Conservation (phyloP, 106 monocot species). For the Platanthera zijinensis region DNA sequence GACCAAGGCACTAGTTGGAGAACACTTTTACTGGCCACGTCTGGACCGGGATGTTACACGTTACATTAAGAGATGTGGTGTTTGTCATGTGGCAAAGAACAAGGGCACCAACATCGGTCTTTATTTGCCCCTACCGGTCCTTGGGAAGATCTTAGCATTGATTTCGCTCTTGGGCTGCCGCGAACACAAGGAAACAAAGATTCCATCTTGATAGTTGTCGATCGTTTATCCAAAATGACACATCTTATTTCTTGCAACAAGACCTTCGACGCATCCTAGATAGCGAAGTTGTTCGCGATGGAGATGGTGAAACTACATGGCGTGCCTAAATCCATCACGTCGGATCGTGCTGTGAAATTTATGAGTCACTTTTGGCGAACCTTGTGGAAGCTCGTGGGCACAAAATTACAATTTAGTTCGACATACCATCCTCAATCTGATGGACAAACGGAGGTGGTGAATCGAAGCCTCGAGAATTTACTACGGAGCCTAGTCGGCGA, state of each 20-base stretch:
- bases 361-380: conserved; percentile 9
- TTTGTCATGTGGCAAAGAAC: background rate
- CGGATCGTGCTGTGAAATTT: conserved; percentile 5
- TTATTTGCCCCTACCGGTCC: conserved; percentile 8
- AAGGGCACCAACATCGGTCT: background rate
- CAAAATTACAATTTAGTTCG: too few species aligned
- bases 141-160: conserved; percentile 9
- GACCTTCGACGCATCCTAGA: background rate
- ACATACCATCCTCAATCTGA: too few species aligned
- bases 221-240: conserved; percentile 18
- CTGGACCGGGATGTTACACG: background rate
- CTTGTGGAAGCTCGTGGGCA: background rate
- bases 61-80: background rate
- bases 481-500: too few species aligned
- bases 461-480: too few species aligned
- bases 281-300: background rate
- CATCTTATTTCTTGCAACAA: conserved; percentile 5
- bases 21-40: conserved; percentile 4
- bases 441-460: too few species aligned
- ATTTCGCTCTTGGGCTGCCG: too few species aligned
- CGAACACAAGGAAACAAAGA: conserved; percentile 3
- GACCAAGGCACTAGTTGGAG: background rate
- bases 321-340: background rate
- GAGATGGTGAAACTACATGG: conserved; percentile 7
- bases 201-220: conserved; percentile 6